Evolutionary conservation across 2,329 filamentous ascomycete species (phyloP).

Genomic region (Nigrograna mackinnonii): DNA sequence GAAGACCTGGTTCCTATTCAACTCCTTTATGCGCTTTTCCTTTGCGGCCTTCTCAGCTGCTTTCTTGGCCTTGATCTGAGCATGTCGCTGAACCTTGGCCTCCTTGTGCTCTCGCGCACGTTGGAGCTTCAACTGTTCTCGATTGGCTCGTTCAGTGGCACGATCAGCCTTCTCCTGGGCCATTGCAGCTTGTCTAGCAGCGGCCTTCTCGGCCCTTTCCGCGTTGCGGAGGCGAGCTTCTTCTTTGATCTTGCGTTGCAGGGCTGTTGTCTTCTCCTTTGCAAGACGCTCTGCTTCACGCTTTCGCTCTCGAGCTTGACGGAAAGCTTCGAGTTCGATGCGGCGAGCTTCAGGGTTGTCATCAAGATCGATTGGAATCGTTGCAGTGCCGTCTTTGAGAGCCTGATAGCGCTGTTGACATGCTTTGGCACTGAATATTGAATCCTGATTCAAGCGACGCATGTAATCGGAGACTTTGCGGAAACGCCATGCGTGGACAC

Average conservation of each 20-base stretch:
- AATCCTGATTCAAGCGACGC: slow-evolving; percentile 39
- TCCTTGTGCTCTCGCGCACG: slow-evolving; percentile 7
- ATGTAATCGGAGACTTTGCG: slow-evolving; percentile 47
- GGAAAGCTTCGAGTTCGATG: slow-evolving; percentile 26
- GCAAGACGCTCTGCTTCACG: slow-evolving; percentile 20
- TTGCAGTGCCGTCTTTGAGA: slow-evolving; percentile 47
- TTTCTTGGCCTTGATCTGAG: slow-evolving; percentile 14
- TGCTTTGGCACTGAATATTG: slow-evolving; percentile 51
- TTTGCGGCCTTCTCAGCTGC: slow-evolving; percentile 16
- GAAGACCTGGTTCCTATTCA: slow-evolving; percentile 1
- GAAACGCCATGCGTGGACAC: slow-evolving; percentile 49
- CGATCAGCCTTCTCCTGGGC: slow-evolving; percentile 15
- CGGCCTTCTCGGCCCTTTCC: slow-evolving; percentile 25
- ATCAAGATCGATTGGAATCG: slow-evolving; percentile 48
- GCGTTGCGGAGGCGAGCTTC: slow-evolving; percentile 19
- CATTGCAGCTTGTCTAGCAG: slow-evolving; percentile 15
- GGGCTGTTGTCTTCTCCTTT: slow-evolving; percentile 17
- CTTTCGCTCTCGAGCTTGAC: slow-evolving; percentile 17
- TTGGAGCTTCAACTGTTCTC: slow-evolving; percentile 4
- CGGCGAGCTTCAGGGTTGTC: slow-evolving; percentile 43
- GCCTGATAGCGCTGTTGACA: slow-evolving; percentile 48
- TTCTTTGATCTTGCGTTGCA: slow-evolving; percentile 20
- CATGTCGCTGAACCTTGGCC: background rate
- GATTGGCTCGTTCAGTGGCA: background rate
- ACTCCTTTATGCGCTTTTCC: slow-evolving; percentile 8